Conservation (phyloP, 1,284 basidiomycete genomes). For the Rhizoctonia solani region DNA sequence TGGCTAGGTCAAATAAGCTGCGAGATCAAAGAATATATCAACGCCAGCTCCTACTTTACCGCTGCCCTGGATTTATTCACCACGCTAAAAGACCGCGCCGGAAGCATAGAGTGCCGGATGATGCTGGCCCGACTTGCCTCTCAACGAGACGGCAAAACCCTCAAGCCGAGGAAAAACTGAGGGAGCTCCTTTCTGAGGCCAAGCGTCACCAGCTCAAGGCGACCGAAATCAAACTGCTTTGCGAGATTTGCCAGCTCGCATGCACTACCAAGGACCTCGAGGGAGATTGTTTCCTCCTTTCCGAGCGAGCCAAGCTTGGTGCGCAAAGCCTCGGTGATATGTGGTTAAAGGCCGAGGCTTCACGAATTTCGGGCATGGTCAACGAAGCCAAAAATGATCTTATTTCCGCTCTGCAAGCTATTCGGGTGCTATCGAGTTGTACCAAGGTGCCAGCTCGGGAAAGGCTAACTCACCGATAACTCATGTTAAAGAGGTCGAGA, state of each 20-base stretch:
- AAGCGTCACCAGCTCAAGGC: not conserved
- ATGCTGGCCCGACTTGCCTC: not conserved
- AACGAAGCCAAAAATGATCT: not conserved
- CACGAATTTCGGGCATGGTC: not conserved
- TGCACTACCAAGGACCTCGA: not conserved
- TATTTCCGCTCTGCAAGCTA: not conserved
- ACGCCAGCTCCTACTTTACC: not conserved
- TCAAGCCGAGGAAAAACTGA: not conserved
- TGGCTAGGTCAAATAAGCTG: conserved; percentile 13
- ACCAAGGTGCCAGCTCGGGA: not conserved
- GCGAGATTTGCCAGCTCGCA: conserved; percentile 3
- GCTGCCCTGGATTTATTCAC: conserved; percentile 4
- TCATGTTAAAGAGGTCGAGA: not conserved
- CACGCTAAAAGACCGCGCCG: not conserved
- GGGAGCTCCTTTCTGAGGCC: not conserved
- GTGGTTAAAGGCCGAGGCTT: conserved; percentile 2
- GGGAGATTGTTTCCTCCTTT: not conserved
- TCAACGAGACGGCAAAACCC: not conserved
- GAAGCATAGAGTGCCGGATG: conserved; percentile 2
- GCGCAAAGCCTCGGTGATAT: conserved; percentile 5
- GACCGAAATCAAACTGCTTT: conserved; percentile 1
- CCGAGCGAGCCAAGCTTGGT: not conserved
- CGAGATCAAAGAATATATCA: conserved; percentile 12
- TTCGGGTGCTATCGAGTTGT: not conserved
- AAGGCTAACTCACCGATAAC: conserved; percentile 9